Conservation (phyloP, 192 early-diverging fungal species). For the Entophlyctis luteolus region DNA sequence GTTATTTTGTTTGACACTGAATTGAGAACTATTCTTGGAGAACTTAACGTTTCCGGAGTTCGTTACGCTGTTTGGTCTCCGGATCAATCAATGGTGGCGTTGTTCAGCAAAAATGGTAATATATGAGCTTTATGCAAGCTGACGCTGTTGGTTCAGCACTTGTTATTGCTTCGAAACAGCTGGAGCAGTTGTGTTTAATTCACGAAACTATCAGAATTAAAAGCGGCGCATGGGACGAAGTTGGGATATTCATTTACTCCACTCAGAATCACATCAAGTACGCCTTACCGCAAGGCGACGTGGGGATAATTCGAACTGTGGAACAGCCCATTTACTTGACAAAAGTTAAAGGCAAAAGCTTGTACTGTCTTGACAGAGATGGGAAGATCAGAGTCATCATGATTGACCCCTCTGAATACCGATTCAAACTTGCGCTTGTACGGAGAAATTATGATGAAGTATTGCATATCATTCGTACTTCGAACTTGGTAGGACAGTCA, state of each 20-base stretch:
- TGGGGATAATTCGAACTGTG: constrained; percentile 92
- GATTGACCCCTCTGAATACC: constrained; percentile 98
- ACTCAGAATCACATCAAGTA: constrained; percentile 99
- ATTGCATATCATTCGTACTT: constrained; percentile 89
- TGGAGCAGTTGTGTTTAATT: constrained; percentile 85
- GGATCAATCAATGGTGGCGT: constrained; percentile 82
- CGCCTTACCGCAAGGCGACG: constrained; percentile 89
- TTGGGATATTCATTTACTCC: constrained; percentile 88
- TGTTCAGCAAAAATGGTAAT: constrained; percentile 92
- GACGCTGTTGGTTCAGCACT: no score
- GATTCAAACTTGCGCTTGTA: constrained; percentile 92
- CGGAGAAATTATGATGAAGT: constrained; percentile 94
- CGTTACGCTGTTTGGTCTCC: constrained; percentile 93
- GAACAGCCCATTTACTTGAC: constrained; percentile 94
- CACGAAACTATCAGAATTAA: constrained; percentile 99
- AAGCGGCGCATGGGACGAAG: constrained; percentile 93
- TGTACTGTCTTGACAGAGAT: constrained; percentile 89
- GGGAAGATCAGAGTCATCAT: constrained; percentile 77
- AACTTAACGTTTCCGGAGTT: constrained; percentile 75
- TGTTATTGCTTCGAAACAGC: constrained; percentile 76
- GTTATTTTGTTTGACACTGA: constrained; percentile 92
- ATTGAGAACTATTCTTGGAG: constrained; percentile 67
- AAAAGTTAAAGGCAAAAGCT: constrained; percentile 76
- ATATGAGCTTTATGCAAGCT: no score
- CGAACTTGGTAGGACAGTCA: constrained; percentile 94